These are phyloP conservation scores for Neopestalotiopsis sp. DNA, from an alignment of 2,329 filamentous ascomycete species.

Conservation along the genomic window DNA sequence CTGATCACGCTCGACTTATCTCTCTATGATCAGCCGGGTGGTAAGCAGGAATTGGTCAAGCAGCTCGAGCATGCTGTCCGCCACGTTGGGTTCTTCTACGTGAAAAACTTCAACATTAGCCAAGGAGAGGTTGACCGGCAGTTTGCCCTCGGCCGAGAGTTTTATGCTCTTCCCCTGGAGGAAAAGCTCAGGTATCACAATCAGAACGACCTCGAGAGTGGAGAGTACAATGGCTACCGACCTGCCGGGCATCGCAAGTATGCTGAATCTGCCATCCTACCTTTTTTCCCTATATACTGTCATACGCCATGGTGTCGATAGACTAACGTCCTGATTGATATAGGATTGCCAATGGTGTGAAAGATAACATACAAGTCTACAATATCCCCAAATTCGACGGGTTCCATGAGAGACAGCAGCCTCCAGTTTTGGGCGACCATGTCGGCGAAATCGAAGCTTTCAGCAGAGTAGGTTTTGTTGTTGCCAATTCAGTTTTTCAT, in stretches of 20 bases:
- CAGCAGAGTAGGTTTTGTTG: neutral
- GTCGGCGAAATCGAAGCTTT: conserved; percentile 13
- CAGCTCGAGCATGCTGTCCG: conserved; percentile 37
- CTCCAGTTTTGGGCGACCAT: conserved; percentile 4
- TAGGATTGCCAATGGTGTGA: conserved; percentile 39
- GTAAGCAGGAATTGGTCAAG: conserved; percentile 37
- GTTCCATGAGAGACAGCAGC: conserved; percentile 47
- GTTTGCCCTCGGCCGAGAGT: conserved; percentile 62
- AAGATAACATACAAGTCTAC: conserved; percentile 63
- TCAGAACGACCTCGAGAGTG: conserved; percentile 47
- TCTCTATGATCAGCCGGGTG: conserved; percentile 37
- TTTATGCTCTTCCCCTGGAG: conserved; percentile 59
- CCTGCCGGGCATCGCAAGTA: conserved; percentile 45
- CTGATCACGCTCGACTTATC: conserved; percentile 36
- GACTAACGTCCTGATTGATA: neutral
- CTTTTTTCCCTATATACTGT: neutral
- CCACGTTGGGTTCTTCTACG: conserved; percentile 59
- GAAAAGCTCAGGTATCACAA: conserved; percentile 63
- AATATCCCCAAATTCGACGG: conserved; percentile 64
- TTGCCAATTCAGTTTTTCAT: too few relatives aligned
- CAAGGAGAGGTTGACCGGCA: conserved; percentile 63
- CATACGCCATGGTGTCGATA: neutral
- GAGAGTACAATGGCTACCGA: conserved; percentile 62
- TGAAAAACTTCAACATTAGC: conserved; percentile 63
- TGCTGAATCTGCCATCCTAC: conserved; percentile 17